Percentiles rank a stretch among this genome's conserved stretches.
Conservation (phyloP, 768 basidiomycete species). For the Gautieria morchelliformis region DNA sequence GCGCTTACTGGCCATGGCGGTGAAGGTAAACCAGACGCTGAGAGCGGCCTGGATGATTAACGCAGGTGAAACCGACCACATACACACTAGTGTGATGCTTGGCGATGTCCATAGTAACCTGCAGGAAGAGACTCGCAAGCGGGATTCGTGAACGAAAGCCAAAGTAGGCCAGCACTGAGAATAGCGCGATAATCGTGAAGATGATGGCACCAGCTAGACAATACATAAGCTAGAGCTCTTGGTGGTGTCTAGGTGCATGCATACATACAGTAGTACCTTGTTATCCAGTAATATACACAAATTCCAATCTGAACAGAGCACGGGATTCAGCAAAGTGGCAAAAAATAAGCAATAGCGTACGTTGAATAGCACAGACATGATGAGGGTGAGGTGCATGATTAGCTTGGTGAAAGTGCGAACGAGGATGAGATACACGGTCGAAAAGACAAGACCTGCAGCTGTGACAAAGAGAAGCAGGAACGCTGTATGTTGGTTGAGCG, state of each 20-base stretch:
- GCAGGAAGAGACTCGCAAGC: slow-evolving; percentile 65
- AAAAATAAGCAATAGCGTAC: slow-evolving; percentile 27
- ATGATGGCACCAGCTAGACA: slow-evolving; percentile 67
- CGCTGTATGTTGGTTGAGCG: slow-evolving; percentile 62
- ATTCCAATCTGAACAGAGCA: slow-evolving; percentile 40
- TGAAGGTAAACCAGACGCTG: slow-evolving; percentile 75
- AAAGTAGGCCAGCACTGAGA: slow-evolving; percentile 68
- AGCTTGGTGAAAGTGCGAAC: slow-evolving; percentile 60
- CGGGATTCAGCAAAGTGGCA: slow-evolving; percentile 12
- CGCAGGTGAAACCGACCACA: slow-evolving; percentile 60
- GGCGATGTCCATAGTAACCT: slow-evolving; percentile 76
- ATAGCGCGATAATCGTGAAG: slow-evolving; percentile 68
- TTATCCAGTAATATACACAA: slow-evolving; percentile 67
- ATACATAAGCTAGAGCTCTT: background rate
- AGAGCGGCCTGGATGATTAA: slow-evolving; percentile 63
- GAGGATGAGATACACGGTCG: slow-evolving; percentile 57
- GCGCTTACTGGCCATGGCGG: slow-evolving; percentile 55
- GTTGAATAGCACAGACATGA: slow-evolving; percentile 56
- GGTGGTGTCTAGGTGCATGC: background rate
- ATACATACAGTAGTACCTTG: slow-evolving; percentile 53
- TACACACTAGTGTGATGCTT: slow-evolving; percentile 79
- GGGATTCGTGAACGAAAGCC: slow-evolving; percentile 68
- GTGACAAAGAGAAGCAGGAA: slow-evolving; percentile 71
- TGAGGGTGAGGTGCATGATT: slow-evolving; percentile 70
- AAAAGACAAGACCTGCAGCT: slow-evolving; percentile 56